Evolutionary conservation across 768 basidiomycete genomes (phyloP), one percentile per base, ranked within the genome.

Genomic region (Holtermannia corniformis): DNA sequence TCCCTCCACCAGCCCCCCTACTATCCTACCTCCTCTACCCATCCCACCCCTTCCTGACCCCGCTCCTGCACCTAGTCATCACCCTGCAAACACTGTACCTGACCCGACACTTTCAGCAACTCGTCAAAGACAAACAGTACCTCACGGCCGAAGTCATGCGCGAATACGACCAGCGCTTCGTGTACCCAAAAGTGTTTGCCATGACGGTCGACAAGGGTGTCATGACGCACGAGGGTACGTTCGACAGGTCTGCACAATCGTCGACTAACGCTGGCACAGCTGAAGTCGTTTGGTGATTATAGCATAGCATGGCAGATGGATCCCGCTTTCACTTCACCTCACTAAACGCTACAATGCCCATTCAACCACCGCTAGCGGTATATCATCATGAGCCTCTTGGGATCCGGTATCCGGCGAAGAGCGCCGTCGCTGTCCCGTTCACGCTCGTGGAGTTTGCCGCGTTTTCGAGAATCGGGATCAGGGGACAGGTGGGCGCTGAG

Each of bases 151-250:
- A 72, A 52, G 70, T 72, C 20, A 72, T 72, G 70, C 56, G 65
- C 45, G 70, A 72, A 57, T 72, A 72, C 47, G 68, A 72, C 49
- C 57, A 61, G 47, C 51, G 65, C 41, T 72, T 72, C 44, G 70
- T 72, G 1, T 72, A 72, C 46, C 65, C 64, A 48, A 55, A 61
- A 54, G 52, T 72, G 23, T 69, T 66, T 54, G 60, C 58, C 5
- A 57, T 58, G 25, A 58, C 55, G 52, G 62, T 66, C 24, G 70
- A 72, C 58, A 49, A 63, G 37, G 50, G 60, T 20, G 61, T 64
- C 11, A 62, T 63, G 45, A 72, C 70, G 14, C 55, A 68, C 41
- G 61, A 72, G 52, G 62, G 65, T 63, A 51, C 47, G 62, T 54
- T n/a, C n/a, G n/a, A n/a, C n/a, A n/a, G n/a, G n/a, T n/a, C n/a